Evolutionary conservation across 2,329 filamentous ascomycete genomes (phyloP).

Genomic region (Fusarium guadeloupense): DNA sequence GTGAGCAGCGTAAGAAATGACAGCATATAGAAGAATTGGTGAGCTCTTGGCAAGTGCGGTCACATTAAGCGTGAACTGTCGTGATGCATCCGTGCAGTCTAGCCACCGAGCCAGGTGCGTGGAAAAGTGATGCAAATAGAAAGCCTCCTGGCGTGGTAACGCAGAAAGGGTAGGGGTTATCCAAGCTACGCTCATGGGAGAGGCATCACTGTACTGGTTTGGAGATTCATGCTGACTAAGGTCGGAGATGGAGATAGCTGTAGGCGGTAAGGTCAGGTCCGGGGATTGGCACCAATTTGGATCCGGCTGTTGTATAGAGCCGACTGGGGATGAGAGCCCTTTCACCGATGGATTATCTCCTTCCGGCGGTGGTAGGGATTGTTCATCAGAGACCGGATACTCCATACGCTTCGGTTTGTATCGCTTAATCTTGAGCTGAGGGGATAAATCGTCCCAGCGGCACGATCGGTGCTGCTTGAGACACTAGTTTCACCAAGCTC

Average conservation of each 20-base stretch:
- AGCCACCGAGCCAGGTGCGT: conserved; percentile 26
- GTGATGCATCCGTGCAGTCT: conserved; percentile 33
- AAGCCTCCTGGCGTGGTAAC: conserved; percentile 13
- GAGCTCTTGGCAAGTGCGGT: conserved; percentile 10
- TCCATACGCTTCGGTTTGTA: not conserved
- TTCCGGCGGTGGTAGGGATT: not conserved
- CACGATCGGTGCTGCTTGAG: not conserved
- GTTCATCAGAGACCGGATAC: not conserved
- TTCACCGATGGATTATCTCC: not conserved
- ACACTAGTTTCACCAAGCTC: not conserved
- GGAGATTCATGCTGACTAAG: not conserved
- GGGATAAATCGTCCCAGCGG: not conserved
- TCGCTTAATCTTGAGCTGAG: not conserved
- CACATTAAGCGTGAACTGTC: conserved; percentile 24
- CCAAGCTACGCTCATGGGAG: not conserved
- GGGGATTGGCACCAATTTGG: not conserved
- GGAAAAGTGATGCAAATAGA: conserved; percentile 20
- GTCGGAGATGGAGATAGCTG: not conserved
- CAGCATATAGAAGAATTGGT: not conserved
- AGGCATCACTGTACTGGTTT: not conserved
- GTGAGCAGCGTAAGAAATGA: conserved; percentile 4
- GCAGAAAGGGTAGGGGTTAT: not conserved
- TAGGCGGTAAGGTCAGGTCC: not conserved
- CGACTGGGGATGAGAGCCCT: not conserved
- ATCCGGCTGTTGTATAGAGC: not conserved